Evolutionary conservation across 495 filamentous ascomycete genomes (phyloP).

Genomic region (Jackrogersella multiformis): DNA sequence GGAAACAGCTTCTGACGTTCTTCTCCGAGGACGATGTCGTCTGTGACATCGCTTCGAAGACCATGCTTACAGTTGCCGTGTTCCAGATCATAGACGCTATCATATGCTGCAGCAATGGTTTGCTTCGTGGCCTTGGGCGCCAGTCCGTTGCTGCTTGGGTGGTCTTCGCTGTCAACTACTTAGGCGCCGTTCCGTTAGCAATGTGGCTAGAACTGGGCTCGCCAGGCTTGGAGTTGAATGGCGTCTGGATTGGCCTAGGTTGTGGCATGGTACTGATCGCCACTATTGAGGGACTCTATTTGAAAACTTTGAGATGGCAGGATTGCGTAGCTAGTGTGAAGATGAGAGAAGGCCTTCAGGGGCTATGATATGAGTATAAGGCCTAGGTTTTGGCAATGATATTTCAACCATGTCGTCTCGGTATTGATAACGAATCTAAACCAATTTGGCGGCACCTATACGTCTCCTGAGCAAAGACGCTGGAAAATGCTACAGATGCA

Average conservation of each 20-base stretch:
- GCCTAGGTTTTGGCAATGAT: background rate
- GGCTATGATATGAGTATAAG: background rate
- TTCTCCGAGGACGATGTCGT: slow-evolving; percentile 52
- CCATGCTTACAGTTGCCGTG: slow-evolving; percentile 55
- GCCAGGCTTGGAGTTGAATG: slow-evolving; percentile 66
- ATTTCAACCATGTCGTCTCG: background rate
- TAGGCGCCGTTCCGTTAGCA: slow-evolving; percentile 75
- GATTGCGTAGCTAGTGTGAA: slow-evolving; percentile 44
- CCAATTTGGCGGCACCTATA: background rate
- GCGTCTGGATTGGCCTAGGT: slow-evolving; percentile 76
- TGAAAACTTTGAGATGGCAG: slow-evolving; percentile 45
- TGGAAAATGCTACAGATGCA: background rate
- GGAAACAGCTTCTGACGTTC: slow-evolving; percentile 46
- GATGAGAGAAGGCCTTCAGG: slow-evolving; percentile 30
- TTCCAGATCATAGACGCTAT: slow-evolving; percentile 49
- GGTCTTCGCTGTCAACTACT: slow-evolving; percentile 76
- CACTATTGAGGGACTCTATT: slow-evolving; percentile 40
- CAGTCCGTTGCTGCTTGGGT: slow-evolving; percentile 80
- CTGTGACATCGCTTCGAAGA: slow-evolving; percentile 35
- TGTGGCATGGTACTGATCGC: slow-evolving; percentile 61
- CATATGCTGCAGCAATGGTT: slow-evolving; percentile 66
- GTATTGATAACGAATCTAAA: background rate
- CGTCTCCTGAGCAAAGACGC: too few relatives aligned
- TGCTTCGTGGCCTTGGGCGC: slow-evolving; percentile 71
- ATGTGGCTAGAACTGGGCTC: slow-evolving; percentile 68